Evolutionary conservation across 108 stramenopile genomes (phyloP).

Genomic region (Cyclotella cryptica): DNA sequence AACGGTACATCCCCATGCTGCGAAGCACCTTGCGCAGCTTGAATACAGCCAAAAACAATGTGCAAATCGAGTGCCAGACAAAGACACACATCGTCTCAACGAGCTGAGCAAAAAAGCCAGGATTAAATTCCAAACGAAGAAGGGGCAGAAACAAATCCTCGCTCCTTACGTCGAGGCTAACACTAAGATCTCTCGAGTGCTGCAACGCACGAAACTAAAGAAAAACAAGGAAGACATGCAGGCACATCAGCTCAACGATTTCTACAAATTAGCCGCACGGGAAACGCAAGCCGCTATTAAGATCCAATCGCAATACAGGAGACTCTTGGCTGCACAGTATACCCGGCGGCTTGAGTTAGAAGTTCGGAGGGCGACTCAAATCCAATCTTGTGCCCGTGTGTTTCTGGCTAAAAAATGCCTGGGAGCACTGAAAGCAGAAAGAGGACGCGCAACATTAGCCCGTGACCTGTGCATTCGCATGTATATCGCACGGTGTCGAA

Average conservation of each 20-base stretch:
- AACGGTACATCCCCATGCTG: constrained; percentile 42
- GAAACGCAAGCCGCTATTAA: constrained; percentile 48
- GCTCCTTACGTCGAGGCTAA: constrained; percentile 52
- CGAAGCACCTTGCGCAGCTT: constrained; percentile 27
- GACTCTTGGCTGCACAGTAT: constrained; percentile 37
- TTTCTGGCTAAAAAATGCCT: constrained; percentile 31
- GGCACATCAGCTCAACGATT: constrained; percentile 34
- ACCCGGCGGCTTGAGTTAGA: constrained; percentile 6
- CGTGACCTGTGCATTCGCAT: constrained; percentile 16
- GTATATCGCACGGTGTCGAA: constrained; percentile 32
- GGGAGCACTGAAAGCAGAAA: constrained; percentile 3
- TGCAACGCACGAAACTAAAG: constrained; percentile 41
- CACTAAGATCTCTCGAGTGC: constrained; percentile 44
- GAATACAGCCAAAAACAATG: constrained; percentile 1
- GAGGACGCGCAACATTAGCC: constrained; percentile 19
- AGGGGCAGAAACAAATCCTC: constrained; percentile 3
- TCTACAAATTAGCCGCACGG: constrained; percentile 35
- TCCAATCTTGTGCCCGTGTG: constrained; percentile 36
- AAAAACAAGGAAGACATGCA: constrained; percentile 41
- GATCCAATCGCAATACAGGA: constrained; percentile 43
- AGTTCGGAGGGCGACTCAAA: constrained; percentile 26
- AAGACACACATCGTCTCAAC: constrained; percentile 29
- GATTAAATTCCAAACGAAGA: not conserved
- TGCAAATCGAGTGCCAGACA: not conserved
- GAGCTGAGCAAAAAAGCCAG: constrained; percentile 23